Conservation (phyloP, 176 grass and related monocot genomes). For the Triticum timopheevii region DNA sequence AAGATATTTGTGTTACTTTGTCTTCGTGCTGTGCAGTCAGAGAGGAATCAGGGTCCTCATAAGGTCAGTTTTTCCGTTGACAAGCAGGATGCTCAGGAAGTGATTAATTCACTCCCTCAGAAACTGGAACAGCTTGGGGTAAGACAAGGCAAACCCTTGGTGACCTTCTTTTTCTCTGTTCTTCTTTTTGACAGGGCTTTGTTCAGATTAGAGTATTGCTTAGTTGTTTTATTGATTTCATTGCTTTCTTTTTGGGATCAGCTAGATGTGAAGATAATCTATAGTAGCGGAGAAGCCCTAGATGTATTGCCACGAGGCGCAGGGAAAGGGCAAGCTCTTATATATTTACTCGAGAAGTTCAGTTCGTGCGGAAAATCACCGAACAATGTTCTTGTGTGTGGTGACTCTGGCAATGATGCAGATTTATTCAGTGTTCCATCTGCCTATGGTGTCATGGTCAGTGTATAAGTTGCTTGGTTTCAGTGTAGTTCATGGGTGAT, state of each 20-base stretch:
- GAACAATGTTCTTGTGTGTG: constrained; percentile 82
- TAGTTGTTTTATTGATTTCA: neutral
- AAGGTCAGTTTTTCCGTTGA: constrained; percentile 86
- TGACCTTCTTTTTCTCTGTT: neutral
- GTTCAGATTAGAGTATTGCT: neutral
- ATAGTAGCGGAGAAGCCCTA: constrained; percentile 71
- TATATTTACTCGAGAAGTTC: constrained; percentile 81
- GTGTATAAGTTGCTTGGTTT: constrained; percentile 24
- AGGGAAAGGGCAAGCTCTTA: constrained; percentile 88
- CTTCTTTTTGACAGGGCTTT: neutral
- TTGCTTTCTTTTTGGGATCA: constrained; percentile 34
- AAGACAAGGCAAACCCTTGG: neutral
- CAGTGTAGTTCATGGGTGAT: neutral
- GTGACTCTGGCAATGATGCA: constrained; percentile 87
- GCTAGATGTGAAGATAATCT: constrained; percentile 95
- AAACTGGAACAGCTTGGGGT: constrained; percentile 55
- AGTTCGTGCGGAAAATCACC: constrained; percentile 54
- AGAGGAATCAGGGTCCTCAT: constrained; percentile 75
- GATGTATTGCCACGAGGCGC: constrained; percentile 78
- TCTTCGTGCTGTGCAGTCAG: constrained; percentile 46
- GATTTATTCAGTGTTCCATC: constrained; percentile 84
- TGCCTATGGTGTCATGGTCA: constrained; percentile 82
- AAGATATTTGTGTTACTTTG: neutral
- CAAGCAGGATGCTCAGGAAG: constrained; percentile 62
- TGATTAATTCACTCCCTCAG: constrained; percentile 60